Evolutionary conservation across 306 rosid genomes (phyloP), one percentile per base, ranked within the genome.

Genomic region (Hippophae gyantsensis): DNA sequence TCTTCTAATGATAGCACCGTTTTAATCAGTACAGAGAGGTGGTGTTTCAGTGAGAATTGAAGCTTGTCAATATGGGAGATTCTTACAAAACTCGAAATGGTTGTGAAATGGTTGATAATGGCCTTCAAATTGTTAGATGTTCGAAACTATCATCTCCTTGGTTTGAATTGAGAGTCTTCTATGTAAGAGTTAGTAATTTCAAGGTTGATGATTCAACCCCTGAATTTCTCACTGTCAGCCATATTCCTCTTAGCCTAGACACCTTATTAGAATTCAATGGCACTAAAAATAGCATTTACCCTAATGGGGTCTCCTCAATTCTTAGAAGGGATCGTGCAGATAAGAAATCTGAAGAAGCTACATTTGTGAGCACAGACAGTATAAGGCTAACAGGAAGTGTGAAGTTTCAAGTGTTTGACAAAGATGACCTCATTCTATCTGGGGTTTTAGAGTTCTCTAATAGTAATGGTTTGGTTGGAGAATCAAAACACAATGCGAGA

Each of bases 151-250:
- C 80, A 14, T 81, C 89, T 41, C 58, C 86, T 2, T 88, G 97
- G 95, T 82, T 93, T 62, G 94, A 82, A 79, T 49, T 93, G 71
- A 84, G 95, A 79, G 97, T 93, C 32, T 93, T 89, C 65, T 89
- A 86, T 76, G 89, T 86, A 57, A 84, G 97, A 65, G 45, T 88
- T 6, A 78, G 90, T 66, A 77, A 86, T 48, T 82, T 88, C 63
- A 77, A 58, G 61, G 94, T 80, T 5, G 86, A 86, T 76, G 84
- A 77, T 67, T 82, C 84, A 18, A 84, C 95, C 42, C 95, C 97
- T 0, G 81, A 82, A 66, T 82, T 72, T 71, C 80, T 93, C 55
- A 77, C 83, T 57, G 89, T 89, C 48, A 75, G 75, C 69, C 89
- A 88, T 66, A 82, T 78, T 60, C 99, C 97, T 75, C 68, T 84